These are phyloP conservation scores for Pholiota microspora DNA, from an alignment of 768 basidiomycete genomes.

Conservation along the genomic window DNA sequence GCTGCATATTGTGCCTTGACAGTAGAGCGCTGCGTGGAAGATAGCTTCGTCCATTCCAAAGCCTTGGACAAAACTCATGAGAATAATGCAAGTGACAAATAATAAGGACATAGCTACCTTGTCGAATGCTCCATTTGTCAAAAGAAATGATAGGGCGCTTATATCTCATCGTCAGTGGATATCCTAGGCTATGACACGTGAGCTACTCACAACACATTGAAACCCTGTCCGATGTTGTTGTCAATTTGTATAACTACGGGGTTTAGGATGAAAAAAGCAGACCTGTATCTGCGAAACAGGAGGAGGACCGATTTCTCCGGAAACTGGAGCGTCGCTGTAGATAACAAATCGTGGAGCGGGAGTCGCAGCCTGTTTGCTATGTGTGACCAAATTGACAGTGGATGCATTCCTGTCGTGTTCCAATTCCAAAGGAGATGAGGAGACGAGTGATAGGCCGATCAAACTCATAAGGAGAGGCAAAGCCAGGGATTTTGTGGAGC, in stretches of 20 bases:
- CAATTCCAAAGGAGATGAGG: constrained; percentile 9
- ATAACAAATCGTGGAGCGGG: constrained; percentile 52
- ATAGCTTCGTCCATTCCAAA: constrained; percentile 49
- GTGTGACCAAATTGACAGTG: constrained; percentile 5
- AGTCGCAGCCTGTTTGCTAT: constrained; percentile 26
- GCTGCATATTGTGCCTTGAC: constrained; percentile 51
- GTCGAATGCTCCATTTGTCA: constrained; percentile 53
- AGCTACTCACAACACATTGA: constrained; percentile 51
- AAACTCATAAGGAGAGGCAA: constrained; percentile 11
- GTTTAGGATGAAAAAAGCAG: not conserved
- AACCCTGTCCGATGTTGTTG: constrained; percentile 39
- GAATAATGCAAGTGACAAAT: not conserved
- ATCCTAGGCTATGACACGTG: not conserved
- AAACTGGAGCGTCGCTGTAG: constrained; percentile 37
- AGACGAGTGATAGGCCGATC: constrained; percentile 6
- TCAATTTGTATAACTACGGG: not conserved
- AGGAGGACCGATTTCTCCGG: constrained; percentile 49
- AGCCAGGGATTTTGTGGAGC: not conserved
- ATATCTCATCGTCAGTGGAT: constrained; percentile 14
- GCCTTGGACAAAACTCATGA: constrained; percentile 29
- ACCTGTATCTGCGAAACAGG: constrained; percentile 43
- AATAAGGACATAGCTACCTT: constrained; percentile 39
- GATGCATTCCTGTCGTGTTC: constrained; percentile 10
- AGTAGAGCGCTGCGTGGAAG: constrained; percentile 40
- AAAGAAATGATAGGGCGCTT: constrained; percentile 50